phyloP scores from a whole-genome alignment of 768 basidiomycete genomes.

The Serendipita sp. region DNA sequence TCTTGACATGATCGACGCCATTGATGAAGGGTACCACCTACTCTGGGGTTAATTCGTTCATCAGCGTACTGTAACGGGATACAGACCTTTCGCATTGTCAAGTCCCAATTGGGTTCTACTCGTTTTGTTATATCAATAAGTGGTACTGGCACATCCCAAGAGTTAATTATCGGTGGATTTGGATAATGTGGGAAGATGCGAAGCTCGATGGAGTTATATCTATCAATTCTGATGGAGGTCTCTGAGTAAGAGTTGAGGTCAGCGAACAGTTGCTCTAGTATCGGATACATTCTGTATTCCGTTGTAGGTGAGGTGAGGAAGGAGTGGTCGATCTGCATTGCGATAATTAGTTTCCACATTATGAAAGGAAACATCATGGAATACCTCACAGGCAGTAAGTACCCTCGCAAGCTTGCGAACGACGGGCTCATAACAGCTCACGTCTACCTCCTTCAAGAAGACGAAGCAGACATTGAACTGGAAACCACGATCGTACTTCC shows the following conservation, averaged over 20 bases:
- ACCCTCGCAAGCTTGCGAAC: slow-evolving; percentile 90
- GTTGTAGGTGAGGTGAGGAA: slow-evolving; percentile 67
- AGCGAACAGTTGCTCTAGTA: slow-evolving; percentile 92
- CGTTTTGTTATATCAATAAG: slow-evolving; percentile 69
- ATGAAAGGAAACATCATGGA: background rate
- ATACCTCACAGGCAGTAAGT: slow-evolving; percentile 73
- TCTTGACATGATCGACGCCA: slow-evolving; percentile 79
- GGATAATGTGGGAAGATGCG: slow-evolving; percentile 87
- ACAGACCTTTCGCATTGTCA: slow-evolving; percentile 72
- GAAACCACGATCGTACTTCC: slow-evolving; percentile 69
- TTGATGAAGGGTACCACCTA: slow-evolving; percentile 72
- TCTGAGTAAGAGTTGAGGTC: slow-evolving; percentile 96
- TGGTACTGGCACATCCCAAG: slow-evolving; percentile 92
- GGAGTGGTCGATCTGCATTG: slow-evolving; percentile 60
- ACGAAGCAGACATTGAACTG: slow-evolving; percentile 94
- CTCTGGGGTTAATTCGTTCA: background rate
- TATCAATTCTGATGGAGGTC: slow-evolving; percentile 80
- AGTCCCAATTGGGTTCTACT: slow-evolving; percentile 87
- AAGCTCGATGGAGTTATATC: slow-evolving; percentile 86
- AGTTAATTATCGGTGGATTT: slow-evolving; percentile 74
- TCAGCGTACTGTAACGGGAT: background rate
- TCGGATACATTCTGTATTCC: slow-evolving; percentile 47
- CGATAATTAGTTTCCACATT: background rate
- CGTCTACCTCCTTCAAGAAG: slow-evolving; percentile 59
- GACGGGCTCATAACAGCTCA: slow-evolving; percentile 91